Base-by-base conservation (phyloP, 768 basidiomycete genomes). In the Tubosaeta sp. region DNA sequence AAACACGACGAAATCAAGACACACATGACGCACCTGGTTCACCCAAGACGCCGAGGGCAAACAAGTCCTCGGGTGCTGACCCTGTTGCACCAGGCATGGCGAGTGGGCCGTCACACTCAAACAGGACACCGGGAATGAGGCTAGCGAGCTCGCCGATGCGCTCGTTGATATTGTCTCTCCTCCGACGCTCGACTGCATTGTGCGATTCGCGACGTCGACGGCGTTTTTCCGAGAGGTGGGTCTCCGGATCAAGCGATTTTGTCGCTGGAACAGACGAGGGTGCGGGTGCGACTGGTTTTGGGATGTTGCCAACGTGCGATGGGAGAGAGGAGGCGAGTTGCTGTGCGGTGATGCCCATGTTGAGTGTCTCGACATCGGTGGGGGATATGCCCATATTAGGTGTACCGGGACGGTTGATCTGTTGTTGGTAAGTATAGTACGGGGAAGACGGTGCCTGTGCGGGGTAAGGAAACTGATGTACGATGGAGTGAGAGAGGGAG, bases 131-230 rank as follows among this genome's bases (percentile, higher is more conserved):
- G 1, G 93, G 93, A 53, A 96, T 87, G 40, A 96, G 75, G 19
- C 86, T 86, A 18, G 93, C 87, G 1, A 96, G 79, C 66, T 96
- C 93, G 34, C 81, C 80, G 59, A 96, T 96, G 69, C 92, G 90
- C 71, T 96, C 93, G 69, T 96, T 96, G 67, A 96, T 96, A 66
- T 94, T 94, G 64, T 96, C 93, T 43, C 93, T 68, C 53, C 93
- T 63, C 24, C 93, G 71, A 16, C 93, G 75, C 73, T 96, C 93
- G 57, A 96, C 93, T 2, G 91, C 91, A 59, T 96, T 96, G 65
- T 96, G 93, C 8, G 83, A 86, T 69, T 94, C 93, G 52, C 93
- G 71, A 44, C 93, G 71, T 31, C 90, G 73, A 2, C 90, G 72
- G 3, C 92, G 72, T 66, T 94, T 94, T 71, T 95, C 93, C 56